A percentile compares a stretch with the other conserved stretches of the same genome.
These are phyloP conservation scores for Tephrocybe sp. DNA, from an alignment of 768 basidiomycete species.

Conservation along the genomic window DNA sequence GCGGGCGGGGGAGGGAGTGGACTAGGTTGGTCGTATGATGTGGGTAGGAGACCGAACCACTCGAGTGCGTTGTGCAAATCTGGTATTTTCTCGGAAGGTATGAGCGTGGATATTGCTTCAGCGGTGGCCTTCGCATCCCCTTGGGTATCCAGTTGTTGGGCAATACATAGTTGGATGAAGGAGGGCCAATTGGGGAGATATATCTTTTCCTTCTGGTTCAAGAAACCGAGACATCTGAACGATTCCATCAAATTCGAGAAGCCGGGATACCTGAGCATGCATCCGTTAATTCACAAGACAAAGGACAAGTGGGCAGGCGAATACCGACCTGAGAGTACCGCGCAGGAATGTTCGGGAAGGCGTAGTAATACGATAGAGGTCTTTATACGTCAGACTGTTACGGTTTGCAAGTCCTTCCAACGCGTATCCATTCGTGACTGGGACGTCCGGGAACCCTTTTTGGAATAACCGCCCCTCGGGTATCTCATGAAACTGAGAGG, in stretches of 20 bases:
- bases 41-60: slow-evolving; percentile 42
- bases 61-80: slow-evolving; percentile 39
- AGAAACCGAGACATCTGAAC: slow-evolving; percentile 68
- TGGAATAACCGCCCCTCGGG: slow-evolving; percentile 52
- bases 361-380: slow-evolving; percentile 56
- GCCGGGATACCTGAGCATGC: slow-evolving; percentile 67
- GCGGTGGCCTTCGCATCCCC: slow-evolving; percentile 11
- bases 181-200: slow-evolving; percentile 36
- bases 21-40: slow-evolving; percentile 1
- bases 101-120: slow-evolving; percentile 19
- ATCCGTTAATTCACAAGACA: too few relatives aligned
- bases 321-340: slow-evolving; percentile 75
- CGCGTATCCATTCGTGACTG: slow-evolving; percentile 55
- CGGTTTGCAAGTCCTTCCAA: slow-evolving; percentile 88
- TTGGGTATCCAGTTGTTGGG: slow-evolving; percentile 15
- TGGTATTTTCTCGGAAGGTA: slow-evolving; percentile 20
- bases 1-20: slow-evolving; percentile 44
- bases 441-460: slow-evolving; percentile 62
- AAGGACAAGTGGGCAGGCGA: background rate
- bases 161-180: slow-evolving; percentile 29
- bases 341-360: slow-evolving; percentile 61
- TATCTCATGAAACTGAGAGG: slow-evolving; percentile 44
- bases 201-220: slow-evolving; percentile 43
- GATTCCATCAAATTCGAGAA: slow-evolving; percentile 65
- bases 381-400: slow-evolving; percentile 69